Conservation (phyloP, 75 land plant species). For the Pinus taeda region DNA sequence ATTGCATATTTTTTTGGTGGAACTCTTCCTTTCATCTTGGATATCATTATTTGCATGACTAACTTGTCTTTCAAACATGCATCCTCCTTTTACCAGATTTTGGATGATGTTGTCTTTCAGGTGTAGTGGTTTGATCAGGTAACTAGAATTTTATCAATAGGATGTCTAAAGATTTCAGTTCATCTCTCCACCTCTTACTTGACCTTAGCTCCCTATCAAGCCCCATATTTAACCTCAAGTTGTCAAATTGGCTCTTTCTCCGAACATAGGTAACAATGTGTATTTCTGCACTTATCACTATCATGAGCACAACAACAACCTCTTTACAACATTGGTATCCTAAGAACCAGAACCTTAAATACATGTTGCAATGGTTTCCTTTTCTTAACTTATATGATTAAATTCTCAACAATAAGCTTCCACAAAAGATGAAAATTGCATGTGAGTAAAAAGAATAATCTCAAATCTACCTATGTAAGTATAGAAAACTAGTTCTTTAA, state of each 20-base stretch:
- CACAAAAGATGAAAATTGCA: too few relatives aligned
- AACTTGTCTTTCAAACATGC: background rate
- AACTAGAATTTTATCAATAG: background rate
- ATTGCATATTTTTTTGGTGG: background rate
- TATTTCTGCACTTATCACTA: background rate
- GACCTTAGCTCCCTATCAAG: slow-evolving; percentile 6
- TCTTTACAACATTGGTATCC: background rate
- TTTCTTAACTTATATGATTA: too few relatives aligned
- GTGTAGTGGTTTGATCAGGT: background rate
- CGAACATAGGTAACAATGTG: background rate
- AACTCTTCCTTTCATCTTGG: background rate
- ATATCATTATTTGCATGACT: background rate
- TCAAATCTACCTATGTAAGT: too few relatives aligned
- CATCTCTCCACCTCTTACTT: slow-evolving; percentile 5
- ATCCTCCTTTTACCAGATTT: slow-evolving; percentile 2
- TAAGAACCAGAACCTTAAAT: too few relatives aligned
- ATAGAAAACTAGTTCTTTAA: too few relatives aligned
- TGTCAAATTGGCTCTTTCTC: background rate
- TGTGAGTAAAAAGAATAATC: too few relatives aligned
- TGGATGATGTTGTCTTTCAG: background rate
- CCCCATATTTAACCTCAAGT: background rate
- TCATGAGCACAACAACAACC: background rate
- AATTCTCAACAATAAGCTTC: too few relatives aligned
- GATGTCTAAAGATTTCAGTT: background rate
- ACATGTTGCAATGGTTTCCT: too few relatives aligned